These are phyloP conservation scores for Pythium vanterpoolii DNA, from an alignment of 352 stramenopile genomes.

Conservation along the genomic window DNA sequence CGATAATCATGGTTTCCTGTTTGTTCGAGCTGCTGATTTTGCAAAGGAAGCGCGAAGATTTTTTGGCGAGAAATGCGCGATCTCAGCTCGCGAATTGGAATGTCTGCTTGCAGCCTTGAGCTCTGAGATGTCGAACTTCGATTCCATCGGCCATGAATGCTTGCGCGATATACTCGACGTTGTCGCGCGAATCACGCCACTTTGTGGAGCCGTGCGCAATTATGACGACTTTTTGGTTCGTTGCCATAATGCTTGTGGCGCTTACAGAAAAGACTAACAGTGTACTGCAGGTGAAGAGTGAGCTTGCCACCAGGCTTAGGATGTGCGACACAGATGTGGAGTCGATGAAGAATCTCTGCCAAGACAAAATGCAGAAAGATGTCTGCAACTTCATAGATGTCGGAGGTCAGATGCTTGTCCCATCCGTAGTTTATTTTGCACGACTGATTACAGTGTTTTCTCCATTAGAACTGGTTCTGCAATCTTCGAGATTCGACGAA, in stretches of 20 bases:
- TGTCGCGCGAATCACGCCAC: conserved; percentile 35
- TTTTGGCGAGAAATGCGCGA: conserved; percentile 33
- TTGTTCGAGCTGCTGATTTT: conserved; percentile 58
- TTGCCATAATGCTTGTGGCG: not conserved
- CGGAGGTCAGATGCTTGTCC: conserved; percentile 32
- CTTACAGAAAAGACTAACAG: not conserved
- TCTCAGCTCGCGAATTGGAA: conserved; percentile 33
- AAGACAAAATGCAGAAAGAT: conserved; percentile 30
- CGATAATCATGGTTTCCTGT: conserved; percentile 42
- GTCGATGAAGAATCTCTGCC: conserved; percentile 48
- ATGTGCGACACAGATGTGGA: conserved; percentile 57
- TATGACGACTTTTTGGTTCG: conserved; percentile 34
- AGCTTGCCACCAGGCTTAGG: conserved; percentile 54
- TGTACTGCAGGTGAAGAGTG: conserved; percentile 35
- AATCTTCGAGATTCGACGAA: conserved; percentile 52
- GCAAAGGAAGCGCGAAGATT: conserved; percentile 40
- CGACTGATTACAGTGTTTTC: not conserved
- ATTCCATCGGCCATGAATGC: conserved; percentile 34
- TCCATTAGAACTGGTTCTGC: conserved; percentile 55
- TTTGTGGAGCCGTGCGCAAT: conserved; percentile 16
- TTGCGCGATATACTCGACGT: conserved; percentile 41
- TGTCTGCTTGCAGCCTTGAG: conserved; percentile 62
- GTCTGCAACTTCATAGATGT: conserved; percentile 43
- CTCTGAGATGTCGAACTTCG: conserved; percentile 48
- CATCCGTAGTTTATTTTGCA: not conserved